Conservation (phyloP, 2,329 filamentous ascomycete species). For the Chalara sp. region DNA sequence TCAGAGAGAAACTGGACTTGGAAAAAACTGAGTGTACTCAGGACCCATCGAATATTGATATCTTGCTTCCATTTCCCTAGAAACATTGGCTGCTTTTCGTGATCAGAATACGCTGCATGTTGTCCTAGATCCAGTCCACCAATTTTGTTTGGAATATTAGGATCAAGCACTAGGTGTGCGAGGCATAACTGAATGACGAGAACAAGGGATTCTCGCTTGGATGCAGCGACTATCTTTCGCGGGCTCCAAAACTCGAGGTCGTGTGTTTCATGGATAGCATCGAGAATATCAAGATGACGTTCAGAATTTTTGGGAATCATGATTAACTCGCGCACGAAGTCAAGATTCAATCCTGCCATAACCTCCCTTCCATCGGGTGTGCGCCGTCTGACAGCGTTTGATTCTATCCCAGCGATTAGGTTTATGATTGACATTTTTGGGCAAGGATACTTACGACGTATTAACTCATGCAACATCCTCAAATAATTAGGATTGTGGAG, state of each 20-base stretch:
- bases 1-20: slow-evolving; percentile 36
- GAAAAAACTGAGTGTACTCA: slow-evolving; percentile 46
- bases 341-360: slow-evolving; percentile 23
- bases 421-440: slow-evolving; percentile 11
- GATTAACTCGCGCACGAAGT: slow-evolving; percentile 13
- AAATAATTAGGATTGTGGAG: slow-evolving; percentile 29
- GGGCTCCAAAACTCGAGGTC: slow-evolving; percentile 2
- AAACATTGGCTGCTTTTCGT: slow-evolving; percentile 32
- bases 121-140: slow-evolving; percentile 36
- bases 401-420: slow-evolving; percentile 15
- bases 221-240: slow-evolving; percentile 1
- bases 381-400: slow-evolving; percentile 12
- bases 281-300: slow-evolving; percentile 19
- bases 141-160: slow-evolving; percentile 4
- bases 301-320: too few relatives aligned
- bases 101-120: slow-evolving; percentile 33
- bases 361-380: slow-evolving; percentile 22
- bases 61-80: slow-evolving; percentile 27
- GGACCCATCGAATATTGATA: slow-evolving; percentile 38
- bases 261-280: slow-evolving; percentile 17
- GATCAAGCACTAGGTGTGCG: slow-evolving; percentile 13
- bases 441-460: slow-evolving; percentile 30
- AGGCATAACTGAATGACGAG: slow-evolving; percentile 22
- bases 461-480: slow-evolving; percentile 32
- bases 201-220: slow-evolving; percentile 7